Evolutionary conservation across 495 filamentous ascomycete genomes (phyloP).

Genomic region (Aspergillus wentii): DNA sequence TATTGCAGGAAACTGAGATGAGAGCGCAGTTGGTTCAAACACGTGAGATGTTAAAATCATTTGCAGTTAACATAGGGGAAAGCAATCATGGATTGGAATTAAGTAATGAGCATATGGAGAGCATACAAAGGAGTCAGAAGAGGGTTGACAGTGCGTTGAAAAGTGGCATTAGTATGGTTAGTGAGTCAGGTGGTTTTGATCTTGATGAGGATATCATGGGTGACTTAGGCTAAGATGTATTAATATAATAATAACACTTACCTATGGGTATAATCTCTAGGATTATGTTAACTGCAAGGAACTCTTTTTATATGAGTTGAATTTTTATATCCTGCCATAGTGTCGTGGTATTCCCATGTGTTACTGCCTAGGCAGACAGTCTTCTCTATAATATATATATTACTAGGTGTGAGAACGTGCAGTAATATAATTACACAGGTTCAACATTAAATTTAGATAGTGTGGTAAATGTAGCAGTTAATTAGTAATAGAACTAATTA

Average conservation of each 20-base stretch:
- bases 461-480: too few relatives aligned
- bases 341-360: neutral
- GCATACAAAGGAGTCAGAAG: conserved; percentile 41
- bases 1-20: conserved; percentile 40
- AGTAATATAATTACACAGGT: too few relatives aligned
- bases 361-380: neutral
- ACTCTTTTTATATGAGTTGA: too few relatives aligned
- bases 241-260: neutral
- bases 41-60: conserved; percentile 27
- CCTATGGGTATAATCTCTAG: neutral
- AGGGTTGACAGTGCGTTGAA: conserved; percentile 26
- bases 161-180: conserved; percentile 13
- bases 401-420: too few relatives aligned
- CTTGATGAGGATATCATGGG: conserved; percentile 70
- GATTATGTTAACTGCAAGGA: neutral
- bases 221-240: conserved; percentile 18
- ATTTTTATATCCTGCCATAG: too few relatives aligned
- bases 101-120: conserved; percentile 56
- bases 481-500: too few relatives aligned
- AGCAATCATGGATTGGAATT: conserved; percentile 52
- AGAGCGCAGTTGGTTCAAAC: conserved; percentile 29
- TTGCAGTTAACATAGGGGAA: conserved; percentile 39
- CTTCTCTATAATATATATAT: neutral
- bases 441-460: too few relatives aligned
- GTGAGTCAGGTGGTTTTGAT: conserved; percentile 31